These are phyloP conservation scores for Blastobotrys raffinosifermentans DNA, from an alignment of 1,139 yeast genomes.

Conservation along the genomic window DNA sequence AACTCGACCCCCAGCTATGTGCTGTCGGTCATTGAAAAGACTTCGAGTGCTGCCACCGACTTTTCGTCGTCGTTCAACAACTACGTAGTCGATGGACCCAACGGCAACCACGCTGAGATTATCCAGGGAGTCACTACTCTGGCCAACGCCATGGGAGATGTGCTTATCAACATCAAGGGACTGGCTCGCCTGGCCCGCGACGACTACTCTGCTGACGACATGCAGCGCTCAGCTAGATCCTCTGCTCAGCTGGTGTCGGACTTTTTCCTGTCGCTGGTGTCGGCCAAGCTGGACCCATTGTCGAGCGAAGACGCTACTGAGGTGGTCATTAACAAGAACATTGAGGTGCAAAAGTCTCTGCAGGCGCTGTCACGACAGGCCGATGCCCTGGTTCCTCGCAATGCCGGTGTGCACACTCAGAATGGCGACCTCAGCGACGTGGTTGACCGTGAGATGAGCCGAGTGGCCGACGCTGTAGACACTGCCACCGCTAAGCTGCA, in stretches of 20 bases:
- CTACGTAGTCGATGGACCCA: slow-evolving; percentile 70
- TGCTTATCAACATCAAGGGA: slow-evolving; percentile 68
- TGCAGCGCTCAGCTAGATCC: slow-evolving; percentile 46
- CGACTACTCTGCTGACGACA: slow-evolving; percentile 47
- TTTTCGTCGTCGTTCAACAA: slow-evolving; percentile 76
- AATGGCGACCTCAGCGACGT: slow-evolving; percentile 58
- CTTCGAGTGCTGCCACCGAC: slow-evolving; percentile 69
- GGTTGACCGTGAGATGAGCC: slow-evolving; percentile 66
- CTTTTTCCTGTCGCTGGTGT: slow-evolving; percentile 56
- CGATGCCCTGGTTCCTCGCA: slow-evolving; percentile 52
- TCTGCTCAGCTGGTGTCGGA: slow-evolving; percentile 58
- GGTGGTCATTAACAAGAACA: slow-evolving; percentile 66
- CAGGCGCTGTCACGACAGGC: slow-evolving; percentile 53
- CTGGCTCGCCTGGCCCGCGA: slow-evolving; percentile 49
- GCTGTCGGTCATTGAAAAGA: slow-evolving; percentile 63
- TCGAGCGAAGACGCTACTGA: slow-evolving; percentile 67
- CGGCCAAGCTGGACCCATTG: slow-evolving; percentile 46
- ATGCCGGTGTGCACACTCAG: slow-evolving; percentile 46
- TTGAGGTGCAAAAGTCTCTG: slow-evolving; percentile 64
- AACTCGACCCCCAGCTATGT: slow-evolving; percentile 71
- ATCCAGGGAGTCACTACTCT: slow-evolving; percentile 65
- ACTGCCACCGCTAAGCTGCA: slow-evolving; percentile 59
- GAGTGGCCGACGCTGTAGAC: slow-evolving; percentile 65
- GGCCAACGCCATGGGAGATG: slow-evolving; percentile 58
- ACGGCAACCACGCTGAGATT: slow-evolving; percentile 62